A percentile compares a stretch with the other conserved stretches of the same genome.
phyloP scores from a whole-genome alignment of 129 eudicot genomes.

The Lonicera japonica region DNA sequence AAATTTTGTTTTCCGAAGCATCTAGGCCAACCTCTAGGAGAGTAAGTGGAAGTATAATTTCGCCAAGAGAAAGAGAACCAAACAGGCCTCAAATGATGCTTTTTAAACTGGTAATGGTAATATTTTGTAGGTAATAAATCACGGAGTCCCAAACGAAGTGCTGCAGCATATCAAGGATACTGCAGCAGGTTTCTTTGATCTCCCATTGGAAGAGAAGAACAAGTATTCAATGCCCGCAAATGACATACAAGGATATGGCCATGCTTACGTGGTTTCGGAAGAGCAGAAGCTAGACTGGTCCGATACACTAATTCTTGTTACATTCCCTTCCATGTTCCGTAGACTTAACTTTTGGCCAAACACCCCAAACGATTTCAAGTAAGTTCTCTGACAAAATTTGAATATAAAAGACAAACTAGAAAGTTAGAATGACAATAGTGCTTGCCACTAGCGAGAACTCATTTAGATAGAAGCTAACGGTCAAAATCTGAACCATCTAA shows the following conservation, averaged over 20 bases:
- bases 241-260: slow-evolving; percentile 9
- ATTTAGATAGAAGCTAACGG: no score
- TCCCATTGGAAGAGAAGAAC: slow-evolving; percentile 1
- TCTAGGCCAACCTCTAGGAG: no score
- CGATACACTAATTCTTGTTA: neutral
- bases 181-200: neutral
- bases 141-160: neutral
- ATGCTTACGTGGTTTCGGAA: neutral
- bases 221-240: neutral
- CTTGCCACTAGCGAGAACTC: no score
- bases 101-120: no score
- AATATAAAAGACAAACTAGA: no score
- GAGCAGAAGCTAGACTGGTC: slow-evolving; percentile 2
- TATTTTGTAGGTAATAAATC: neutral
- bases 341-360: neutral
- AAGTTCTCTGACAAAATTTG: neutral
- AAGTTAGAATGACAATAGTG: no score
- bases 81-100: no score
- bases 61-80: no score
- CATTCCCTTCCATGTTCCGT: neutral
- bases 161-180: neutral
- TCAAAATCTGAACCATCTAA: no score
- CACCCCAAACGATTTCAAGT: neutral
- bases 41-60: no score
- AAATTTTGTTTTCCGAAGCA: no score